Evolutionary conservation across 2,329 filamentous ascomycete species (phyloP).

Genomic region (Fusarium chlamydosporum): DNA sequence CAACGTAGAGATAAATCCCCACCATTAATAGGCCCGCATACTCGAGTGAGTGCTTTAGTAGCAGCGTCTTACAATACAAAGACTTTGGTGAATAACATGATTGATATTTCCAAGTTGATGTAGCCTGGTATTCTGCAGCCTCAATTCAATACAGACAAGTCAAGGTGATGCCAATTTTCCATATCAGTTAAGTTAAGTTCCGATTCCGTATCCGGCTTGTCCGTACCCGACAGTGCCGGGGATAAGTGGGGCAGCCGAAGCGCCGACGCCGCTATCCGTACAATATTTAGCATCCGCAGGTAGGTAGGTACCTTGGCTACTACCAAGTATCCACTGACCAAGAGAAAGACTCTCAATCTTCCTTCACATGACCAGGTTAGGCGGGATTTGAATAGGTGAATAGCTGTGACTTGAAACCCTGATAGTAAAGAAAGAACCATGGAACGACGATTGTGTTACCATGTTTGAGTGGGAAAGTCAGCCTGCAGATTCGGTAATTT

Average conservation of each 20-base stretch:
- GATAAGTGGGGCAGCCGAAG: slow-evolving; percentile 21
- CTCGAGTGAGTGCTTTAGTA: neutral
- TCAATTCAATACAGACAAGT: neutral
- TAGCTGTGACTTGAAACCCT: neutral
- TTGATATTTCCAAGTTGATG: neutral
- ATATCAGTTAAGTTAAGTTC: neutral
- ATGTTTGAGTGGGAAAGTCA: neutral
- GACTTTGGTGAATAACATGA: neutral
- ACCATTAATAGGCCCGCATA: slow-evolving; percentile 27
- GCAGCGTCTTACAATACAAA: neutral
- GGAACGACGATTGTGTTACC: slow-evolving; percentile 5
- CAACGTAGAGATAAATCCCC: slow-evolving; percentile 13
- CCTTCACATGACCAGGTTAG: neutral
- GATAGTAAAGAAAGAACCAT: neutral
- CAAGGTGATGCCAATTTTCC: neutral
- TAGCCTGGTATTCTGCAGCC: neutral
- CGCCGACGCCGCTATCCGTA: slow-evolving; percentile 1
- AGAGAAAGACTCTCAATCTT: neutral
- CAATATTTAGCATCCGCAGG: neutral
- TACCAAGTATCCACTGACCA: neutral
- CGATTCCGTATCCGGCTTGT: slow-evolving; percentile 3
- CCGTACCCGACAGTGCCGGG: neutral
- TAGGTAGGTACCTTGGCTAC: neutral
- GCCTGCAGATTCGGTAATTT: slow-evolving; percentile 9
- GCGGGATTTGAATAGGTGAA: neutral